Evolutionary conservation across 306 rosid species (phyloP).

Genomic region (Canavalia gladiata): DNA sequence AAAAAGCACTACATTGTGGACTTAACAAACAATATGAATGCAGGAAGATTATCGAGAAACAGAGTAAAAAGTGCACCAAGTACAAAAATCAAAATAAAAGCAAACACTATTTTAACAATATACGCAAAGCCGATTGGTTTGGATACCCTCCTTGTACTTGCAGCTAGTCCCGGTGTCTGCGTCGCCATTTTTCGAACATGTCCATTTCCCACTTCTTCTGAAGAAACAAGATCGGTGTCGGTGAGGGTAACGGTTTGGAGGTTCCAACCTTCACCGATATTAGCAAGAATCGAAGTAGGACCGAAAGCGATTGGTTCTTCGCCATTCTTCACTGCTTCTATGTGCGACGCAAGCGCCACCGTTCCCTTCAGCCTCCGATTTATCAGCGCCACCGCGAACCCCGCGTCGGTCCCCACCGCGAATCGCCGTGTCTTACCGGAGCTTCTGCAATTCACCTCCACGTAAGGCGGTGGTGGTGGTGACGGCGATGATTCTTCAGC

Average conservation of each 20-base stretch:
- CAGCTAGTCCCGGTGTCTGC: too few relatives aligned
- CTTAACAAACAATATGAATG: slow-evolving; percentile 52
- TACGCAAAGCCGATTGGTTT: slow-evolving; percentile 56
- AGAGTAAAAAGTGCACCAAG: slow-evolving; percentile 71
- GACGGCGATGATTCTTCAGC: too few relatives aligned
- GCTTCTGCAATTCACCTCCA: slow-evolving; percentile 71
- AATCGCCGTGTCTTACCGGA: slow-evolving; percentile 78
- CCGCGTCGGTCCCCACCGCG: slow-evolving; percentile 73
- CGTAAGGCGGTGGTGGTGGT: slow-evolving; percentile 43
- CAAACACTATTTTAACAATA: slow-evolving; percentile 50
- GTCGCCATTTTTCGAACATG: too few relatives aligned
- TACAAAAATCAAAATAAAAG: slow-evolving; percentile 58
- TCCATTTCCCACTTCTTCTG: not conserved
- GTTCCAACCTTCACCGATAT: slow-evolving; percentile 70
- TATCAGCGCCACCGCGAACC: slow-evolving; percentile 66
- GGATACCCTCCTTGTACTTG: slow-evolving; percentile 35
- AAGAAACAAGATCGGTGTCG: slow-evolving; percentile 26
- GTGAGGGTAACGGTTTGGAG: slow-evolving; percentile 63
- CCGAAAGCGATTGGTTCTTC: slow-evolving; percentile 85
- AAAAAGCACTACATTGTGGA: slow-evolving; percentile 41
- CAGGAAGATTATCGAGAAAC: slow-evolving; percentile 80
- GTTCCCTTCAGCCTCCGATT: slow-evolving; percentile 58
- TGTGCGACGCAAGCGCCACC: slow-evolving; percentile 53
- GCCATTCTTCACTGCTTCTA: slow-evolving; percentile 73
- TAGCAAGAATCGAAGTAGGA: slow-evolving; percentile 62